phyloP scores from a whole-genome alignment of 306 rosid genomes.

The Lathyrus tuberosus region DNA sequence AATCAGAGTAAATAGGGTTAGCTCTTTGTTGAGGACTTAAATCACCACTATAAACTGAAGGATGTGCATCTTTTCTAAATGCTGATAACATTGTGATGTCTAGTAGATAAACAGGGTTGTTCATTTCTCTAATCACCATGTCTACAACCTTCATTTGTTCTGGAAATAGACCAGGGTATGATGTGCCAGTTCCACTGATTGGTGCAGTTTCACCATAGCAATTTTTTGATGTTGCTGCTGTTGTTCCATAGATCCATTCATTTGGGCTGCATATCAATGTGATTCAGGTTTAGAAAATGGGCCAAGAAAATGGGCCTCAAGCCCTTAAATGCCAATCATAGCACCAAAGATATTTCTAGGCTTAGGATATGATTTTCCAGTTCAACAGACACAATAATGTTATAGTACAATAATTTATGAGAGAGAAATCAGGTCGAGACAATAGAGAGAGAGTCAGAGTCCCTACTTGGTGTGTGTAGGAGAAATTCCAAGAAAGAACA shows the following conservation, averaged over 20 bases:
- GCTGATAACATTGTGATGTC: slow-evolving; percentile 84
- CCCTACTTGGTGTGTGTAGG: slow-evolving; percentile 84
- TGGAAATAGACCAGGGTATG: slow-evolving; percentile 58
- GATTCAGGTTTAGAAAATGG: background rate
- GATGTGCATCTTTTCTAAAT: slow-evolving; percentile 87
- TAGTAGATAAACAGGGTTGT: slow-evolving; percentile 59
- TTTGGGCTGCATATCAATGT: slow-evolving; percentile 59
- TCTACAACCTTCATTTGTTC: slow-evolving; percentile 83
- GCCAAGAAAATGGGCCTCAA: background rate
- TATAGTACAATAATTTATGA: slow-evolving; percentile 46
- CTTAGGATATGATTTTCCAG: slow-evolving; percentile 35
- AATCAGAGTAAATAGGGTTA: slow-evolving; percentile 74
- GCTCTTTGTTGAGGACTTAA: slow-evolving; percentile 75
- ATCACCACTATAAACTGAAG: slow-evolving; percentile 87
- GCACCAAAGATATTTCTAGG: slow-evolving; percentile 4
- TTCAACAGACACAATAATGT: slow-evolving; percentile 32
- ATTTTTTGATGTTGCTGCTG: slow-evolving; percentile 56
- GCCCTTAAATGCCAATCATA: background rate
- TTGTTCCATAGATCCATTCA: slow-evolving; percentile 61
- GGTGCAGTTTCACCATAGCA: slow-evolving; percentile 89
- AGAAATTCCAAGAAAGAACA: slow-evolving; percentile 82
- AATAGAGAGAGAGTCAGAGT: slow-evolving; percentile 26
- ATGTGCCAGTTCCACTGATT: slow-evolving; percentile 48
- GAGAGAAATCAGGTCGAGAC: slow-evolving; percentile 40
- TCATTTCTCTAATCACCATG: slow-evolving; percentile 70